A percentile compares a stretch with the other conserved stretches of the same genome.
These are phyloP conservation scores for Articulospora tetracladia DNA, from an alignment of 495 filamentous ascomycete genomes.

Conservation along the genomic window DNA sequence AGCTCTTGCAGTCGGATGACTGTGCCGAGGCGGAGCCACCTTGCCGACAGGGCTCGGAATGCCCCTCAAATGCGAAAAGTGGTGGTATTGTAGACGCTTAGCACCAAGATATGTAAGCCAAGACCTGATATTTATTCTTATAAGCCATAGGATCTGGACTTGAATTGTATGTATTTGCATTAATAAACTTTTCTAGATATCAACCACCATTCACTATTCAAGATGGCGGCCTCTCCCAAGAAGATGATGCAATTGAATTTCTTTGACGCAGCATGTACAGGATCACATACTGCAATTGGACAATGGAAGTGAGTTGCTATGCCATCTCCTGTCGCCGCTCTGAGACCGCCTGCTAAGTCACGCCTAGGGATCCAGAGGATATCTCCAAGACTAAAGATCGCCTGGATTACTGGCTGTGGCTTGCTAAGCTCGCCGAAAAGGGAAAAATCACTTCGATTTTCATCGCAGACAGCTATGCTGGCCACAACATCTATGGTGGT, in stretches of 20 bases:
- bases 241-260: not conserved
- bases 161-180: too few relatives aligned
- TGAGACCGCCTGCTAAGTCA: not conserved
- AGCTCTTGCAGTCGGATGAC: not conserved
- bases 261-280: not conserved
- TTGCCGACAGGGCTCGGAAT: not conserved
- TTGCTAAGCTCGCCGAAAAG: slow-evolving; percentile 6
- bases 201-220: not conserved
- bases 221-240: not conserved
- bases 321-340: not conserved
- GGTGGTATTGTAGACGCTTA: not conserved
- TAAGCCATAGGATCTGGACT: too few relatives aligned
- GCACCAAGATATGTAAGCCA: not conserved
- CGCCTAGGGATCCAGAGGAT: not conserved
- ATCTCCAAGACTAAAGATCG: not conserved
- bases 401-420: not conserved
- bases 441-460: slow-evolving; percentile 8
- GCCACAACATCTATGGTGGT: not conserved
- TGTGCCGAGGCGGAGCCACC: not conserved
- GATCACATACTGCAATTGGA: not conserved
- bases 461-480: slow-evolving; percentile 5
- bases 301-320: not conserved
- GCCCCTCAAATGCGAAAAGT: not conserved
- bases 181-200: too few relatives aligned
- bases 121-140: not conserved